Conservation (phyloP, 352 stramenopile species). For the Chrysophaeum taylorii region DNA sequence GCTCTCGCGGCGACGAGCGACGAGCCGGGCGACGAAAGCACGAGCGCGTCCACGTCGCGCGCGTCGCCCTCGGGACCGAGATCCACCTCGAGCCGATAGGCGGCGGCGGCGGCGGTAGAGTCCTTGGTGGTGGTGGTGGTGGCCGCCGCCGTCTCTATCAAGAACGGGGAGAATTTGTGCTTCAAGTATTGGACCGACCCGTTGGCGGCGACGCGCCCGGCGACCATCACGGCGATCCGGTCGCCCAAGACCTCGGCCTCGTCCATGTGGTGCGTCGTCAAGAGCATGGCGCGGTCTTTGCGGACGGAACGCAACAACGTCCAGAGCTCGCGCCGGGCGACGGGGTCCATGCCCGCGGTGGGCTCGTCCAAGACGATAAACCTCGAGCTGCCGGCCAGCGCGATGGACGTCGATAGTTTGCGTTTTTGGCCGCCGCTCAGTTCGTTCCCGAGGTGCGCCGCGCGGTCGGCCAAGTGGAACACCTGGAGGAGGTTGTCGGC, state of each 20-base stretch:
- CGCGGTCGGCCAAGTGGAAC: conserved; percentile 1
- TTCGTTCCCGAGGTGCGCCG: conserved; percentile 28
- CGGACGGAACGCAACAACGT: conserved; percentile 58
- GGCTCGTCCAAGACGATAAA: conserved; percentile 43
- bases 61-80: no score
- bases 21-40: no score
- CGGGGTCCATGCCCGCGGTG: conserved; percentile 56
- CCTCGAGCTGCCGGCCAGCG: conserved; percentile 38
- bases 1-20: no score
- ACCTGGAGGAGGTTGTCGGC: not conserved
- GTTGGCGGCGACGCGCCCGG: conserved; percentile 29
- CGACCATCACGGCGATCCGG: conserved; percentile 51
- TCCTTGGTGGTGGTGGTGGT: no score
- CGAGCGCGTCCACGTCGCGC: no score
- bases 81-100: no score
- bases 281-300: conserved; percentile 65
- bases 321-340: conserved; percentile 79
- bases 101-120: no score
- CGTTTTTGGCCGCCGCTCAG: conserved; percentile 82
- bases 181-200: conserved; percentile 44
- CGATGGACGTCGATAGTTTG: conserved; percentile 80
- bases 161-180: no score
- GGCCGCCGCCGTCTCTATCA: no score
- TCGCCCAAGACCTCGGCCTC: conserved; percentile 63
- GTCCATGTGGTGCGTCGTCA: conserved; percentile 86